Evolutionary conservation across 805 yeast species (phyloP).

Genomic region (Schwanniomyces vanrijiae): DNA sequence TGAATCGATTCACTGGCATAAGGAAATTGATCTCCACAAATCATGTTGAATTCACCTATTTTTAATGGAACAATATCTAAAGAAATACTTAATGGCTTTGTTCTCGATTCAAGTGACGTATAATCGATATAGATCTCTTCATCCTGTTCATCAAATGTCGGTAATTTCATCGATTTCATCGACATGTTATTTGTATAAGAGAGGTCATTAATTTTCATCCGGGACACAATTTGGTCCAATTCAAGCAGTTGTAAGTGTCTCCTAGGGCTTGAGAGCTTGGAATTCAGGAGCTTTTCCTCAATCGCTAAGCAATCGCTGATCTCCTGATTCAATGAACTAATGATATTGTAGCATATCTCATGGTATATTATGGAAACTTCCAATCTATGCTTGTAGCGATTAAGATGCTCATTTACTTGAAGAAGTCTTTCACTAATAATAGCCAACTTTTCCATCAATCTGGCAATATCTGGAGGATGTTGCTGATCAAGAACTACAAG

Average conservation of each 20-base stretch:
- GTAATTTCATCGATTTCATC: slow-evolving; percentile 22
- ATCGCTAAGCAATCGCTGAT: slow-evolving; percentile 22
- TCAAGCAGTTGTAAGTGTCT: slow-evolving; percentile 15
- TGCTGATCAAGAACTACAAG: slow-evolving; percentile 9
- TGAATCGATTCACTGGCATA: slow-evolving; percentile 29
- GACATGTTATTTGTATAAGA: slow-evolving; percentile 10
- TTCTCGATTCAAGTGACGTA: slow-evolving; percentile 36
- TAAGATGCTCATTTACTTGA: slow-evolving; percentile 21
- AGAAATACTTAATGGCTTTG: slow-evolving; percentile 55
- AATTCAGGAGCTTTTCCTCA: slow-evolving; percentile 14
- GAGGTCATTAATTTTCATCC: slow-evolving; percentile 22
- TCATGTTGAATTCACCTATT: slow-evolving; percentile 40
- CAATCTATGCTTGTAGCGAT: slow-evolving; percentile 20
- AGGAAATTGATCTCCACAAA: slow-evolving; percentile 21
- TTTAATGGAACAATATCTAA: slow-evolving; percentile 51
- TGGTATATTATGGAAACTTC: slow-evolving; percentile 27
- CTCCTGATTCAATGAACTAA: slow-evolving; percentile 23
- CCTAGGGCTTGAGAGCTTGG: slow-evolving; percentile 17
- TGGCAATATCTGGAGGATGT: neutral
- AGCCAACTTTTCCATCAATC: slow-evolving; percentile 25
- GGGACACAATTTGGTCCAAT: slow-evolving; percentile 18
- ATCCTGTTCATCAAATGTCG: slow-evolving; percentile 30
- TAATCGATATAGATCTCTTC: slow-evolving; percentile 42
- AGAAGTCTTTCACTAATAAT: slow-evolving; percentile 23
- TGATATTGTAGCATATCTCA: slow-evolving; percentile 26